Base-by-base conservation (phyloP, 2,329 filamentous ascomycete species). In the Trichoderma pleuroti region DNA sequence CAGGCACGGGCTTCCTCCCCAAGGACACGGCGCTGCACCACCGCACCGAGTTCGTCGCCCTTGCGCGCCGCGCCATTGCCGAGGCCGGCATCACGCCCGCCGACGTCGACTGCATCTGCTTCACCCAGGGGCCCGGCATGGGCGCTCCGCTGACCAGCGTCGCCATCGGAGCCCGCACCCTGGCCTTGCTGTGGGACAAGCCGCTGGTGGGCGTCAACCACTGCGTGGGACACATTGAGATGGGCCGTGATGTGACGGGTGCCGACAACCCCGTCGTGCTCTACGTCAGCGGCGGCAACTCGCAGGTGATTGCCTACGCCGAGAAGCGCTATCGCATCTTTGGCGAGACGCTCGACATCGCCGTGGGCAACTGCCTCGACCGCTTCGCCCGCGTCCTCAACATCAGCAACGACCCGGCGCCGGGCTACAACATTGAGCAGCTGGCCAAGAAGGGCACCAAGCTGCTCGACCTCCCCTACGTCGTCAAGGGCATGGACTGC, bases 401-500 rank as follows among this genome's bases (percentile, higher is more conserved):
- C 75, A 98, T 99, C 78, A 91, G 92, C 79, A 99, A 99, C 80
- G 95, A 99, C 80, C 96, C 96, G 0, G 96, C 96, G 1, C 96
- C 96, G 0, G 96, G 96, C 1, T 98, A 98, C 82, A 99, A 99
- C 79, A 98, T 99, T 75, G 96, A 99, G 84, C 93, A 97, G 82
- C 84, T 98, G 63, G 96, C 96, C 72, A 87, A 87, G 75, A 91
- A 92, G 80, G 90, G 90, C 68, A 88, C 88, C 1, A 88, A 86
- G 26, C 83, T 99, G 49, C 85, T 98, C 21, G 95, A 98, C 75
- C 84, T 99, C 32, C 96, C 96, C 2, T 99, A 99, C 78, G 90
- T 94, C 2, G 96, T 99, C 73, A 99, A 99, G 82, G 96, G 96
- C 65, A 99, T 99, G 96, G 96, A 99, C 80, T 97, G 94, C 77